Base-by-base conservation (phyloP, 306 rosid genomes). In the Quillaja saponaria region DNA sequence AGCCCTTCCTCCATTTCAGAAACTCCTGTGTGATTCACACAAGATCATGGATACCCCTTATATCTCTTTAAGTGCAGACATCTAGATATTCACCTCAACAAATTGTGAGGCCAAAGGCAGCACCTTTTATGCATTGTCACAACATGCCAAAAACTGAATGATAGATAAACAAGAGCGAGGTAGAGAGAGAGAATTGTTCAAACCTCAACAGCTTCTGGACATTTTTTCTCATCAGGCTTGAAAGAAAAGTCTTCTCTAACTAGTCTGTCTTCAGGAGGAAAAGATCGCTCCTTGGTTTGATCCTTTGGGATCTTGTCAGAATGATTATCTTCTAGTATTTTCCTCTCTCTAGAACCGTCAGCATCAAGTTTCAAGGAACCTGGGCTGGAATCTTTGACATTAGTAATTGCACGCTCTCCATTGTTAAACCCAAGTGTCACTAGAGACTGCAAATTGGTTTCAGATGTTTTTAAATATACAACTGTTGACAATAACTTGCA, bases 401-500 rank as follows among this genome's bases (percentile, higher is more conserved):
- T 42, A 8, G 34, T 53, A 21, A 51, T 55, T 34, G 64, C 67
- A 41, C 38, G 61, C 65, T 72, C 80, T 44, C 55, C 66, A 63
- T 71, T 12, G 41, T 25, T 69, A 50, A 46, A 58, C 41, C 45
- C 31, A 62, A 54, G 52, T 16, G 64, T 35, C 55, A 70, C 33
- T n/a, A 34, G 16, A 19, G 65, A 17, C 49, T 39, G 47, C 34
- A 56, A 45, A 45, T 67, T 17, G 56, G 47, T 46, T 55, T 18
- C 35, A 40, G 31, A 56, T 37, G 61, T 25, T 8, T 41, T 16
- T 35, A n/a, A n/a, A 55, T 18, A 11, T 28, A 0, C 13, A 50
- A 33, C 46, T 63, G 58, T 38, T 19, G 41, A 40, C 14, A 56
- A 67, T 34, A 39, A 64, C 39, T 55, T 40, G 46, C 46, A 40